These are phyloP conservation scores for Cytospora piceae DNA, from an alignment of 2,329 filamentous ascomycete genomes.

Conservation along the genomic window DNA sequence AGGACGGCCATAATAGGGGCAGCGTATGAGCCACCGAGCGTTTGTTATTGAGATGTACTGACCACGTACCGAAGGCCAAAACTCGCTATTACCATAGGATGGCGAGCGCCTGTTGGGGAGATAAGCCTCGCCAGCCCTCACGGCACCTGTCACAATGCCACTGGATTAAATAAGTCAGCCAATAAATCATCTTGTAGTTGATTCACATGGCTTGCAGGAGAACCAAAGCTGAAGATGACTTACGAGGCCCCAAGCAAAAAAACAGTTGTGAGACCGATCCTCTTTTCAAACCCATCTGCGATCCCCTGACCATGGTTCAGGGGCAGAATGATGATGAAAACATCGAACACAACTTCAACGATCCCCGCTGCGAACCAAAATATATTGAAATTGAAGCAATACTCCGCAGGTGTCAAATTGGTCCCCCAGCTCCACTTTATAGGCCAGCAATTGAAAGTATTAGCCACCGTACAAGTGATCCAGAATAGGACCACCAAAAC, in stretches of 20 bases:
- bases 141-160: conserved; percentile 20
- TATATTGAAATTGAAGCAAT: conserved; percentile 37
- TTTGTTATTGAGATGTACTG: not conserved
- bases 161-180: not conserved
- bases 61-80: conserved; percentile 24
- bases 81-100: conserved; percentile 10
- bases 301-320: conserved; percentile 8
- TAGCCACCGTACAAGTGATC: conserved; percentile 33
- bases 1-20: not conserved
- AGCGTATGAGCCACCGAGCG: too few species aligned
- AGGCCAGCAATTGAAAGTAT: conserved; percentile 34
- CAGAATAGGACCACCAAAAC: conserved; percentile 33
- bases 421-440: conserved; percentile 33
- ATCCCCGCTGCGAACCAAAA: conserved; percentile 31
- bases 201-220: not conserved
- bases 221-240: not conserved
- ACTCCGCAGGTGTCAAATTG: conserved; percentile 30
- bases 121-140: conserved; percentile 8
- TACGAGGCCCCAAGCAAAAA: conserved; percentile 7
- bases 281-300: conserved; percentile 17
- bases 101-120: conserved; percentile 17
- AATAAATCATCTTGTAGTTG: not conserved
- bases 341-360: conserved; percentile 16
- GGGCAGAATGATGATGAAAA: conserved; percentile 18
- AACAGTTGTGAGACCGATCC: conserved; percentile 3